phyloP scores from a whole-genome alignment of 345 rosid genomes.

The Rhodamnia rubescens region DNA sequence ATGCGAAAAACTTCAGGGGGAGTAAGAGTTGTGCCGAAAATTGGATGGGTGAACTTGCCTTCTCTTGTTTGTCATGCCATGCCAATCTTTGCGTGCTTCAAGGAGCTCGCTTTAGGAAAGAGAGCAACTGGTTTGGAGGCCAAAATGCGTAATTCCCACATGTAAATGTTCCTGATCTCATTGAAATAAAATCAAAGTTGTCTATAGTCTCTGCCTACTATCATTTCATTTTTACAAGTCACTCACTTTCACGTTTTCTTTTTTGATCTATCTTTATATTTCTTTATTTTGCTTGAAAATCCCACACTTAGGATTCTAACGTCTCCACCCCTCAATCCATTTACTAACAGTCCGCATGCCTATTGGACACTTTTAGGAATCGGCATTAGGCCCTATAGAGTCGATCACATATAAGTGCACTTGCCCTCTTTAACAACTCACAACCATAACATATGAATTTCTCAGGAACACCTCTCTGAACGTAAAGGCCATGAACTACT shows the following conservation, averaged over 20 bases:
- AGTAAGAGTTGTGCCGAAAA: neutral
- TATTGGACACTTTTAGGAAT: neutral
- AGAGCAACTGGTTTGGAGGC: neutral
- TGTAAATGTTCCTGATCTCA: neutral
- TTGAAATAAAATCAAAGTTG: neutral
- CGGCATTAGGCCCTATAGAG: neutral
- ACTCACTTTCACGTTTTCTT: neutral
- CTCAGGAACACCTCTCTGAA: neutral
- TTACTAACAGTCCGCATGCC: no score
- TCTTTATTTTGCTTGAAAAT: no score
- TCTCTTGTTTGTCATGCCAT: neutral
- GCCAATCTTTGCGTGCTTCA: neutral
- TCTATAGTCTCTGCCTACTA: neutral
- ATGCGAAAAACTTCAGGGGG: neutral
- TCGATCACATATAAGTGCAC: neutral
- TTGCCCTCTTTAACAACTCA: neutral
- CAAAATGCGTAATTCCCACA: neutral
- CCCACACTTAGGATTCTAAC: no score
- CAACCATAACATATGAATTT: neutral
- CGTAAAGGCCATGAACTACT: neutral
- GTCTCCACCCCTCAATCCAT: no score
- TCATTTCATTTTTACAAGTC: neutral
- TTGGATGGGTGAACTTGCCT: neutral
- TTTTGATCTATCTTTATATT: no score
- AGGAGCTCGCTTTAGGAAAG: neutral